Percentiles rank a stretch among this genome's conserved stretches.
These are phyloP conservation scores for Coemansia sp. DNA, from an alignment of 192 early-diverging fungal species.

Conservation along the genomic window DNA sequence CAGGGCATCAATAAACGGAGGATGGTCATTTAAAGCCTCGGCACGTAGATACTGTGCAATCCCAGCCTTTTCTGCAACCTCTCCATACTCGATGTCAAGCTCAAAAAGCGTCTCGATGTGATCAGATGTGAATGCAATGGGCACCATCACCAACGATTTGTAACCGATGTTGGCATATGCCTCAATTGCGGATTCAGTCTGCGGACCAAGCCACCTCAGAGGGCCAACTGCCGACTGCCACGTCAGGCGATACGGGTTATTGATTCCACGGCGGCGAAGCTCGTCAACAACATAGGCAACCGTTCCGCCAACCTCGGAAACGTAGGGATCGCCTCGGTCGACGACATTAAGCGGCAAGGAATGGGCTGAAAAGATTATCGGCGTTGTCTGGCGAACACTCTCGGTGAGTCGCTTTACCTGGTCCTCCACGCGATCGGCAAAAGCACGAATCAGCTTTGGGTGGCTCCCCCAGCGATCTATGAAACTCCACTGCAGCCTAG, in stretches of 20 bases:
- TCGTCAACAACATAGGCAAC: conserved; percentile 78
- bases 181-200: conserved; percentile 78
- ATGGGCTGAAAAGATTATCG: conserved; percentile 94
- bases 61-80: conserved; percentile 79
- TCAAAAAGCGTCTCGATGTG: conserved; percentile 98
- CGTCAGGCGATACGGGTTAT: conserved; percentile 83
- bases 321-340: conserved; percentile 88
- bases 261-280: conserved; percentile 59
- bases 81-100: conserved; percentile 90
- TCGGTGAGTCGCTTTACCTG: conserved; percentile 58
- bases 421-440: conserved; percentile 76
- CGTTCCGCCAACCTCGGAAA: conserved; percentile 81
- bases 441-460: conserved; percentile 77
- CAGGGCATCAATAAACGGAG: conserved; percentile 87
- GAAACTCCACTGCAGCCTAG: conserved; percentile 85
- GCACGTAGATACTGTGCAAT: conserved; percentile 82
- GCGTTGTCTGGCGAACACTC: conserved; percentile 71
- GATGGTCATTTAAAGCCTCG: conserved; percentile 91
- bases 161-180: conserved; percentile 74
- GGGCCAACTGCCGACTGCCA: conserved; percentile 98
- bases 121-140: conserved; percentile 95
- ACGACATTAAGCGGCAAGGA: conserved; percentile 93
- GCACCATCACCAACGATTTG: conserved; percentile 82
- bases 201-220: conserved; percentile 86
- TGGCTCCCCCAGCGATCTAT: conserved; percentile 95